A percentile compares a stretch with the other conserved stretches of the same genome.
These are phyloP conservation scores for Globisporangium parvum DNA, from an alignment of 352 stramenopile species.

Conservation along the genomic window DNA sequence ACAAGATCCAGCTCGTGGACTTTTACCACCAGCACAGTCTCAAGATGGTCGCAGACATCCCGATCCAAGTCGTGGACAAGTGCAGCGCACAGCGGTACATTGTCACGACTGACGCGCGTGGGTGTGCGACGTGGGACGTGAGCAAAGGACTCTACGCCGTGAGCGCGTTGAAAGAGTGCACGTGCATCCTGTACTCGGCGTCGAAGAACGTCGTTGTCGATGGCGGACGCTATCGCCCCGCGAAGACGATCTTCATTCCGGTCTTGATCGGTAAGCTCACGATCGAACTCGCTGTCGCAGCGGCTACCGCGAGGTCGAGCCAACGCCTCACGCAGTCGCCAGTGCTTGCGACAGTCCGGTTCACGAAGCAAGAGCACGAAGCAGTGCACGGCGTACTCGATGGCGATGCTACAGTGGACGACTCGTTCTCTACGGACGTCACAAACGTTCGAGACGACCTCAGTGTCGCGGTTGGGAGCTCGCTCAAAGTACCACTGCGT, in stretches of 20 bases:
- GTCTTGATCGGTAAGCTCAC: slow-evolving; percentile 50
- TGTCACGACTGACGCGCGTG: slow-evolving; percentile 32
- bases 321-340: not conserved
- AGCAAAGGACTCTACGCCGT: slow-evolving; percentile 58
- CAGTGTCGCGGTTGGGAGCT: slow-evolving; percentile 17
- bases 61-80: slow-evolving; percentile 51
- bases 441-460: not conserved
- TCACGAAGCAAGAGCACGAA: slow-evolving; percentile 6
- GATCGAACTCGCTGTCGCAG: slow-evolving; percentile 22
- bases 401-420: not conserved
- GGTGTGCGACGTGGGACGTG: slow-evolving; percentile 46
- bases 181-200: slow-evolving; percentile 58
- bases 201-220: slow-evolving; percentile 66
- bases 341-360: slow-evolving; percentile 1
- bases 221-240: slow-evolving; percentile 41
- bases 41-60: slow-evolving; percentile 35
- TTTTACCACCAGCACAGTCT: slow-evolving; percentile 49
- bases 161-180: slow-evolving; percentile 39
- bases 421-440: not conserved
- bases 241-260: slow-evolving; percentile 43
- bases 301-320: not conserved
- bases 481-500: slow-evolving; percentile 30
- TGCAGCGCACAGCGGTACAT: slow-evolving; percentile 40
- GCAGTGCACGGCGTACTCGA: not conserved
- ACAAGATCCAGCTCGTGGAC: slow-evolving; percentile 57